Base-by-base conservation (phyloP, 192 early-diverging fungal genomes). In the Backusella sp. region DNA sequence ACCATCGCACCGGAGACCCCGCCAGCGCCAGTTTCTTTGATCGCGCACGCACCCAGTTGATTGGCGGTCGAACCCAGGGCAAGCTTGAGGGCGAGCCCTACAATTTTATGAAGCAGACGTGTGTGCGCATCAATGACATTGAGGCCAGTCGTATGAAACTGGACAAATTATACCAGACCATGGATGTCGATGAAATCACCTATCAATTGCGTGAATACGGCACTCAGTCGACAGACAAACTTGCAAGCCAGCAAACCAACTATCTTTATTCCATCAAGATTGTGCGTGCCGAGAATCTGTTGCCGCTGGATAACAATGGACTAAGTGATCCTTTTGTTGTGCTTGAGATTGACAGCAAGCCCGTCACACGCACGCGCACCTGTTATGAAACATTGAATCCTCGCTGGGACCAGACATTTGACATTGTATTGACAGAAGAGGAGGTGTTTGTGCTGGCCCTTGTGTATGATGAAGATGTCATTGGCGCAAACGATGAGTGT, bases 381-480 rank as follows among this genome's bases (percentile, higher is more conserved):
- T 73, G 90, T 74, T 90, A 88, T 73, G 89, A 90, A 36, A 91
- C 92, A 6, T 82, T 89, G 17, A 93, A 94, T 72, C 93, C 92
- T 32, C 87, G 92, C 26, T 95, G 94, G 94, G 91, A 95, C 69
- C 88, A 95, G 79, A 84, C 87, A 30, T 93, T 92, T 77, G 91
- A 95, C 70, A 80, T 91, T 39, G 85, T 86, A 8, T 73, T 94
- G 23, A 83, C 76, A 17, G 81, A 89, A 30, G 78, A 86, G 34
- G 81, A 82, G 9, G 77, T 79, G 0, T 84, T 88, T 37, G 72
- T 88, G 7, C 23, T 79, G 1, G 81, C 78, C 1, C 71, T 83
- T 36, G 83, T 91, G 5, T 86, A 75, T 73, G 89, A 90, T 59
- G 85, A 84, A 41, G 90, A 91, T 73, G 77, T 83, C 70, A 66